phyloP scores from a whole-genome alignment of 1,284 basidiomycete genomes.

The Ustilago bromivora region DNA sequence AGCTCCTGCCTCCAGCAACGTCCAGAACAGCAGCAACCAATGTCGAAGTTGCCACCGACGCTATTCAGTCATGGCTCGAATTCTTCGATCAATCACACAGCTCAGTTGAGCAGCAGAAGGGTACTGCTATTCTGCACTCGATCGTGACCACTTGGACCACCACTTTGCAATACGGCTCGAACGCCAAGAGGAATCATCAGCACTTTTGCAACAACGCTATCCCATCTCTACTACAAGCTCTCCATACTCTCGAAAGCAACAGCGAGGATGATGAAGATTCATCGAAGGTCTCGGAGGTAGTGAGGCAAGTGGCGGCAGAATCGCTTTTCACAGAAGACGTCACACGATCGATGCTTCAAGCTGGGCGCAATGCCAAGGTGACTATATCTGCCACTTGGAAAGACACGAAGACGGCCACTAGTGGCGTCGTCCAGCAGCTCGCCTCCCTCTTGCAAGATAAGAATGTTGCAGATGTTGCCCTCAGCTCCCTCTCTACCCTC shows the following conservation, averaged over 20 bases:
- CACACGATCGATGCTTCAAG: conserved; percentile 33
- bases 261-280: neutral
- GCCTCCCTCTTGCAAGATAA: conserved; percentile 15
- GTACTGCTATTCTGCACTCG: conserved; percentile 16
- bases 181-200: conserved; percentile 56
- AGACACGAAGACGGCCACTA: conserved; percentile 8
- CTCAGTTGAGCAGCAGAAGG: conserved; percentile 7
- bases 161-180: conserved; percentile 50
- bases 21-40: conserved; percentile 53
- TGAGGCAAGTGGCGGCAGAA: conserved; percentile 33
- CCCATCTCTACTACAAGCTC: conserved; percentile 23
- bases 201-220: conserved; percentile 41
- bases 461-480: conserved; percentile 6
- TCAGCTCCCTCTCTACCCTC: conserved; percentile 20
- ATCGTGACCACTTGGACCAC: conserved; percentile 40
- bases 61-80: conserved; percentile 48
- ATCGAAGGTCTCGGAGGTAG: conserved; percentile 7
- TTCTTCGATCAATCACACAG: conserved; percentile 21
- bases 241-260: conserved; percentile 5
- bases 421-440: conserved; percentile 18
- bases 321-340: conserved; percentile 52
- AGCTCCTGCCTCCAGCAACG: conserved; percentile 41
- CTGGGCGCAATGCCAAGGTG: conserved; percentile 21
- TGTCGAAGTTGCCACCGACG: conserved; percentile 53
- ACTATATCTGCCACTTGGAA: conserved; percentile 16